These are phyloP conservation scores for Wickerhamiella shivajii DNA, from an alignment of 805 yeast species.

Conservation along the genomic window DNA sequence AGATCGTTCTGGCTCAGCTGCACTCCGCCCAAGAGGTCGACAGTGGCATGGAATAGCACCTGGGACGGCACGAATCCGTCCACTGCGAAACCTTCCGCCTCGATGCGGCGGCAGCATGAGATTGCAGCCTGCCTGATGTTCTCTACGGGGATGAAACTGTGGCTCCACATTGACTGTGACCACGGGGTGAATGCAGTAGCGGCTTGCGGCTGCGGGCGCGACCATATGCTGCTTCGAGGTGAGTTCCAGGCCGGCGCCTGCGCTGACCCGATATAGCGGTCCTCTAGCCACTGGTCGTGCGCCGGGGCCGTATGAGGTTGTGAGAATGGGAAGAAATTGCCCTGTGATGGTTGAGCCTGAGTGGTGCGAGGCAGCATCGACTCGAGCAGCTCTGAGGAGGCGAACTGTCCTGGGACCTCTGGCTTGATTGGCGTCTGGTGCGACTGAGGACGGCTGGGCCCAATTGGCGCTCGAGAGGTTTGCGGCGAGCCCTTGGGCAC, in stretches of 20 bases:
- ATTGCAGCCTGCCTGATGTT: slow-evolving; percentile 18
- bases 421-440: too few relatives aligned
- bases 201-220: background rate
- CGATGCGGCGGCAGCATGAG: slow-evolving; percentile 15
- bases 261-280: background rate
- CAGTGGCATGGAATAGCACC: slow-evolving; percentile 21
- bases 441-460: too few relatives aligned
- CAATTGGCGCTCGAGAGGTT: too few relatives aligned
- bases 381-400: too few relatives aligned
- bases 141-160: slow-evolving; percentile 3
- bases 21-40: slow-evolving; percentile 13
- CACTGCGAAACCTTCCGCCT: slow-evolving; percentile 16
- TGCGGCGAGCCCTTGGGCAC: too few relatives aligned
- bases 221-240: background rate
- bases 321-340: too few relatives aligned
- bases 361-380: too few relatives aligned
- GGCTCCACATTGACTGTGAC: slow-evolving; percentile 4
- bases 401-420: too few relatives aligned
- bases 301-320: background rate
- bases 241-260: background rate
- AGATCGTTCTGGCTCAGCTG: slow-evolving; percentile 20
- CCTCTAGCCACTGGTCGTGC: background rate
- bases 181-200: background rate
- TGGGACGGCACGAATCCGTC: slow-evolving; percentile 26
- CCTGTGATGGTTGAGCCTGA: too few relatives aligned